Base-by-base conservation (phyloP, 805 yeast species). In the Candida sakaeoensis region DNA sequence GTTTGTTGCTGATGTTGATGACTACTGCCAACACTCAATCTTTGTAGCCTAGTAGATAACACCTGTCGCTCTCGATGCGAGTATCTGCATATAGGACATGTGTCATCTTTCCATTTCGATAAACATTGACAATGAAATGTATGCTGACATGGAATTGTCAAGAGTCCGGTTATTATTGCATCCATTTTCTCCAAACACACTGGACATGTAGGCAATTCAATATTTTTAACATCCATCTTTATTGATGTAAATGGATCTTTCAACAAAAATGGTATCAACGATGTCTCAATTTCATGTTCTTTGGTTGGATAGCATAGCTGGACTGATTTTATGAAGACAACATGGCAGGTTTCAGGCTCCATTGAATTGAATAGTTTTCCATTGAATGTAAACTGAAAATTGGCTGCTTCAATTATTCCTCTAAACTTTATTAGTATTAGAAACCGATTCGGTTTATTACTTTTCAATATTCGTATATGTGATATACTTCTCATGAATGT, bases 121-220 rank as follows among this genome's bases (percentile, higher is more conserved):
- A 89, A 67, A 55, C 96, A 90, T 49, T 77, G 84, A 49, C 95
- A 89, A 58, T 89, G 96, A 59, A 87, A 89, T 0, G 96, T 86
- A 56, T 89, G 97, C 55, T 87, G 96, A 47, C 96, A 90, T 2
- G 93, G 89, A 24, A 86, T 89, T 0, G 96, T 90, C 5, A 88
- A 63, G 8, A 89, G 66, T 0, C 97, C 97, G 0, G 95, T 80
- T 3, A 84, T 68, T 16, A 75, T 77, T 1, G 89, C 70, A 54
- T 89, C 97, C 82, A 89, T 80, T 44, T 95, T 68, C 51, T 89
- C 97, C 13, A 89, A 65, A 54, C 97, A 89, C 0, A 89, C 96
- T 0, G 96, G 96, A 54, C 97, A 89, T 0, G 93, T 85, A 0
- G 97, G 96, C 22, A 89, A 67, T 56, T 89, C 96, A 6, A 72